A percentile compares a stretch with the other conserved stretches of the same genome.
Conservation (phyloP, 2,329 filamentous ascomycete genomes). For the Fusarium multiceps region DNA sequence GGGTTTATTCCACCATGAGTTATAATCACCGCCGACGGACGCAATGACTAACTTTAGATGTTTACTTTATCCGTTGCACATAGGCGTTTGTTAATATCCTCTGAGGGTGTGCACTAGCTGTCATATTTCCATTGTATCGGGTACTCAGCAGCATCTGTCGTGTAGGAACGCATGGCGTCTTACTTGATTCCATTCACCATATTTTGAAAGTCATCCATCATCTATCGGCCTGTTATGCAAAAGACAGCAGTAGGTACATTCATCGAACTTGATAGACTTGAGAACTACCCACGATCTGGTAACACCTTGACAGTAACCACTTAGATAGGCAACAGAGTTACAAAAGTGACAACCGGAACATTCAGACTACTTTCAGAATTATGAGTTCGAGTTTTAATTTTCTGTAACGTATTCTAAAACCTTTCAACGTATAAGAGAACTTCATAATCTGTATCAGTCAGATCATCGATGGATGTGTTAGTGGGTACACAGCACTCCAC, state of each 20-base stretch:
- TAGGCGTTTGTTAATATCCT: slow-evolving; percentile 2
- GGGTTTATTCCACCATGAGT: not conserved
- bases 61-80: slow-evolving; percentile 9
- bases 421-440: not conserved
- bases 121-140: not conserved
- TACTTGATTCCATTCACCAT: not conserved
- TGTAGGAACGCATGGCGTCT: not conserved
- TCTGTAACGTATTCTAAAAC: not conserved
- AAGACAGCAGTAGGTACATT: not conserved
- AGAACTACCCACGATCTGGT: not conserved
- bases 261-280: not conserved
- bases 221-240: not conserved
- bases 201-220: not conserved
- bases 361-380: not conserved
- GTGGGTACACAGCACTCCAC: not conserved
- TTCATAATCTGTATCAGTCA: not conserved
- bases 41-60: not conserved
- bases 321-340: not conserved
- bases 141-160: not conserved
- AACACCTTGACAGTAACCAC: not conserved
- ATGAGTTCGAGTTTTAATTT: not conserved
- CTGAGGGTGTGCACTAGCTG: slow-evolving; percentile 20
- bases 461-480: not conserved
- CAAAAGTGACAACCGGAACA: not conserved
- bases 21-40: not conserved